Evolutionary conservation across 1,284 basidiomycete species (phyloP), one percentile per base, ranked within the genome.

Genomic region (Jaminaea rosea): DNA sequence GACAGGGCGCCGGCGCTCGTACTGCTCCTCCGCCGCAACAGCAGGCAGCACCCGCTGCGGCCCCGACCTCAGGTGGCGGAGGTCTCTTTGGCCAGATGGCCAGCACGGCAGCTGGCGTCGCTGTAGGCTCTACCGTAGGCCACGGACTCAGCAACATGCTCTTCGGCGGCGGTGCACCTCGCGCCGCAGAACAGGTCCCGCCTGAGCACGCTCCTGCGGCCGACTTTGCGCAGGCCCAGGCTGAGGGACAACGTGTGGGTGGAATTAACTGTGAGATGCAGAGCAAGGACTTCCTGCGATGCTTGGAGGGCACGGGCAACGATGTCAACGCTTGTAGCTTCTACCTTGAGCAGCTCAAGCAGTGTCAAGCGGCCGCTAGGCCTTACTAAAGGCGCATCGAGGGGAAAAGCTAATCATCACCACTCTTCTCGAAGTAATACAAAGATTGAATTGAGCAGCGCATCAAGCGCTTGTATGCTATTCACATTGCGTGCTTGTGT

Each of bases 41-140:
- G 19, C 19, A 31, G 49, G 46, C 59, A 45, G 29, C 62, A 59
- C 42, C 60, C 56, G 50, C 58, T 54, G 41, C 54, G 46, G 39
- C 39, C 15, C 39, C 39, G 13, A 39, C 39, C 39, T 15, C 11
- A 17, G 17, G 52, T 2, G 54, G 52, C 19, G 65, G 67, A 21
- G 68, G 70, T 47, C 53, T 72, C 26, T 72, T 72, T 44, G 65
- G 66, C 23, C 67, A 72, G 49, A 90, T 90, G 86, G 88, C 87
- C 49, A 87, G 87, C 13, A 90, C 88, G 6, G 87, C 87, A 26
- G 87, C 87, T 50, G 86, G 85, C 57, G 88, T 90, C 36, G 88
- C 88, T 5, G 79, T 87, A 47, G 87, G 87, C 39, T 88, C 86
- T 13, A 78, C 83, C 47, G 80, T 90, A 57, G 87, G 88, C 44